Evolutionary conservation across 2,329 filamentous ascomycete genomes (phyloP).

Genomic region (Pseudogymnoascus sp.): DNA sequence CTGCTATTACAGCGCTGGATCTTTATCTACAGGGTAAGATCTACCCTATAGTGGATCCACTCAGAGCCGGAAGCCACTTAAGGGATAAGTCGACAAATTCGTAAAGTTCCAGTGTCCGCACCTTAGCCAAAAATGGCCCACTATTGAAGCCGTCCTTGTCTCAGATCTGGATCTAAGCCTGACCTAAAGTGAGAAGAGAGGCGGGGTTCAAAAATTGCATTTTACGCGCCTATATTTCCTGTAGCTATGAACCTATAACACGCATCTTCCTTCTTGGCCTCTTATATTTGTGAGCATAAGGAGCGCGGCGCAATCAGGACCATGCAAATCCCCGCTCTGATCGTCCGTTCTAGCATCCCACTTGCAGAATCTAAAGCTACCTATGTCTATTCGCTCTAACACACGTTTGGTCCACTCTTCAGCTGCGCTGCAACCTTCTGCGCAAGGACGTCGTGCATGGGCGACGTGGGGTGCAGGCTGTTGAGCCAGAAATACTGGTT

Average conservation of each 20-base stretch:
- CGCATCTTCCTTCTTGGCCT: too few relatives aligned
- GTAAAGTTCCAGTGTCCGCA: neutral
- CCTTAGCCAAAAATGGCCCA: neutral
- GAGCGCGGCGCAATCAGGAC: neutral
- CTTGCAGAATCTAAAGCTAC: neutral
- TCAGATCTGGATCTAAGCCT: neutral
- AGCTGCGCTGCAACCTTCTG: constrained; percentile 37
- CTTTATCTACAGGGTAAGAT: neutral
- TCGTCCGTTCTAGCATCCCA: neutral
- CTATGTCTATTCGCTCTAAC: constrained; percentile 18
- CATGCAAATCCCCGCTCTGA: neutral
- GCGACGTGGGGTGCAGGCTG: constrained; percentile 53
- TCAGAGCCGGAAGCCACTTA: neutral
- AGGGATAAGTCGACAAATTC: neutral
- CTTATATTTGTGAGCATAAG: neutral
- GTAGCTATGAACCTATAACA: neutral
- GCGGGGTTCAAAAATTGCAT: neutral
- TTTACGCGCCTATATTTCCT: neutral
- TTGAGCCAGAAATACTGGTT: constrained; percentile 61
- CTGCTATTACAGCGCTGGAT: neutral
- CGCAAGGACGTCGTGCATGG: constrained; percentile 53
- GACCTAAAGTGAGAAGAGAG: neutral
- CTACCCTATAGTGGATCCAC: neutral
- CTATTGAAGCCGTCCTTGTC: neutral
- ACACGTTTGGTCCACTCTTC: constrained; percentile 33